Evolutionary conservation across 768 basidiomycete genomes (phyloP).

Genomic region (Auricularia sp.): DNA sequence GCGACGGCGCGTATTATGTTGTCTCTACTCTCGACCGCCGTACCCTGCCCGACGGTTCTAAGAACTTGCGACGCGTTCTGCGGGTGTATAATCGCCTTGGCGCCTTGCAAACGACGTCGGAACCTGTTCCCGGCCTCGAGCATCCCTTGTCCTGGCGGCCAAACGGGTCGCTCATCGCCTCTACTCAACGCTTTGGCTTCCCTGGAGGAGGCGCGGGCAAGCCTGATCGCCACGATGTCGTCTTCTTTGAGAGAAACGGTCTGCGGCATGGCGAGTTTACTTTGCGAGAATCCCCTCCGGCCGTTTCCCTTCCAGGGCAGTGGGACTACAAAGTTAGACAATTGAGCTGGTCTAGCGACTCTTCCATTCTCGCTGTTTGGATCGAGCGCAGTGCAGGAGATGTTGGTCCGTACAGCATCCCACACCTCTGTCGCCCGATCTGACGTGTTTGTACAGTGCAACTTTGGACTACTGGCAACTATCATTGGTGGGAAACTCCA

Average conservation of each 20-base stretch:
- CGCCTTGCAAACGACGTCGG: slow-evolving; percentile 72
- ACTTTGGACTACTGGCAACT: slow-evolving; percentile 90
- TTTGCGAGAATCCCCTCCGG: slow-evolving; percentile 31
- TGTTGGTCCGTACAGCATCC: slow-evolving; percentile 42
- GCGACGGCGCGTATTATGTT: slow-evolving; percentile 83
- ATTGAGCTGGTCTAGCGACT: slow-evolving; percentile 81
- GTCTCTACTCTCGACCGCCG: slow-evolving; percentile 61
- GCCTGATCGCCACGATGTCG: slow-evolving; percentile 65
- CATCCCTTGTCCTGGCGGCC: slow-evolving; percentile 77
- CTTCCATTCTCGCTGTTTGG: slow-evolving; percentile 79
- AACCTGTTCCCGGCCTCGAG: slow-evolving; percentile 75
- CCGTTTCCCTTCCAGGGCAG: slow-evolving; percentile 18
- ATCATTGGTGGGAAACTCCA: slow-evolving; percentile 60
- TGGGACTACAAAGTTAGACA: slow-evolving; percentile 71
- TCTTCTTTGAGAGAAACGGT: slow-evolving; percentile 95
- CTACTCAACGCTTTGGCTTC: slow-evolving; percentile 73
- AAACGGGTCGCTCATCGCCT: slow-evolving; percentile 75
- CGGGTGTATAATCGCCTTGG: slow-evolving; percentile 71
- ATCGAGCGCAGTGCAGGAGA: slow-evolving; percentile 59
- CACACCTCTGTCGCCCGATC: not conserved
- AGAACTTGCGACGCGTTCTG: slow-evolving; percentile 42
- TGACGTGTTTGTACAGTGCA: slow-evolving; percentile 46
- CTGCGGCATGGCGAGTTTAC: slow-evolving; percentile 84
- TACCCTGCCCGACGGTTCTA: slow-evolving; percentile 11
- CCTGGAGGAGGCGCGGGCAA: slow-evolving; percentile 59